Evolutionary conservation across 2,329 filamentous ascomycete genomes (phyloP).

Genomic region (Aspergillus costaricaensis): DNA sequence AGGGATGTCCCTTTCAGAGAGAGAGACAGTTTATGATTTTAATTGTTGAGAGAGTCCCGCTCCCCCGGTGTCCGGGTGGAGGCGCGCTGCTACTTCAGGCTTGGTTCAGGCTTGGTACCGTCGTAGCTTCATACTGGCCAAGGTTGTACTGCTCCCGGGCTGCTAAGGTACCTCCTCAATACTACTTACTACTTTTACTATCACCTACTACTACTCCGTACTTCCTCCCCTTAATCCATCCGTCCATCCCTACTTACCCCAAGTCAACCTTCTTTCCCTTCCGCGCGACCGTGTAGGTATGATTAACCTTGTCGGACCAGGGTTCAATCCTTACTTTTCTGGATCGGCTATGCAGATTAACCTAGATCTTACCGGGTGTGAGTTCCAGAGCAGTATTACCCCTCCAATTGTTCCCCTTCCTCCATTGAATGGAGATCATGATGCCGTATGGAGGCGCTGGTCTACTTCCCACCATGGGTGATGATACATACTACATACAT

Average conservation of each 20-base stretch:
- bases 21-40: background rate
- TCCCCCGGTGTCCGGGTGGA: constrained; percentile 23
- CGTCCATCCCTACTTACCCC: background rate
- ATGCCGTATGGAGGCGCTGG: background rate
- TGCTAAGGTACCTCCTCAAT: background rate
- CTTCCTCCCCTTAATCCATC: background rate
- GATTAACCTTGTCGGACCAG: background rate
- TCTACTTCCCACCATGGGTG: background rate
- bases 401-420: background rate
- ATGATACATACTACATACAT: background rate
- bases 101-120: background rate
- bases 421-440: background rate
- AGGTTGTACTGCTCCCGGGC: background rate
- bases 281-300: constrained; percentile 8
- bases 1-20: background rate
- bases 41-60: constrained; percentile 24
- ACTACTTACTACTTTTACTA: background rate
- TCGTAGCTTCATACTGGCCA: background rate
- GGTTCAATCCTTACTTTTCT: background rate
- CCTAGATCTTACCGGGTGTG: background rate
- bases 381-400: background rate
- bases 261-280: background rate
- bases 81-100: background rate
- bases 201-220: no score
- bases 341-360: background rate